A percentile compares a stretch with the other conserved stretches of the same genome.
Evolutionary conservation across 805 yeast genomes (phyloP).

Genomic region (Blastobotrys americana): DNA sequence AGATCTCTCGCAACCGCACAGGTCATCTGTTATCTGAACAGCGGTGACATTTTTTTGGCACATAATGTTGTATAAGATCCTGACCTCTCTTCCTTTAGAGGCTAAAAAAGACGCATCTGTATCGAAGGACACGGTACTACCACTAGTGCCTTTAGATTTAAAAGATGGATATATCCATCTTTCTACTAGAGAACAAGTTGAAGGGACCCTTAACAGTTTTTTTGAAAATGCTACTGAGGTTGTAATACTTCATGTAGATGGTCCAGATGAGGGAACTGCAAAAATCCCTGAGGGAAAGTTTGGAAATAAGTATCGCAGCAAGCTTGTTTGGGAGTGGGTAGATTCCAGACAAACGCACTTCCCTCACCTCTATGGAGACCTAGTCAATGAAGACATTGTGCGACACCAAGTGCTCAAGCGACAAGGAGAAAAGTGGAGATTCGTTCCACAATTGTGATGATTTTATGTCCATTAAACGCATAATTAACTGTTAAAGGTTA

Average conservation of each 20-base stretch:
- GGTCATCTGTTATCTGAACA: no score
- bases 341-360: constrained; percentile 18
- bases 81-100: constrained; percentile 18
- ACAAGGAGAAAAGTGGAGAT: constrained; percentile 6
- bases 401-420: constrained; percentile 8
- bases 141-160: constrained; percentile 20
- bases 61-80: constrained; percentile 24
- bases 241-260: constrained; percentile 19
- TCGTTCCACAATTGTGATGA: constrained; percentile 1
- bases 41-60: no score
- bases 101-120: constrained; percentile 21
- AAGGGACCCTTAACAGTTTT: constrained; percentile 20
- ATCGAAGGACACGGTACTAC: constrained; percentile 17
- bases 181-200: constrained; percentile 21
- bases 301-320: constrained; percentile 20
- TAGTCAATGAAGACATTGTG: constrained; percentile 20
- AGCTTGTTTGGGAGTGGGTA: constrained; percentile 24
- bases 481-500: no score
- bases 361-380: constrained; percentile 25
- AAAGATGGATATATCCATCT: constrained; percentile 27
- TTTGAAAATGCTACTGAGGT: constrained; percentile 13
- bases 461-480: no score
- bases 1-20: no score
- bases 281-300: constrained; percentile 17
- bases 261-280: constrained; percentile 16